Conservation (phyloP, 2,329 filamentous ascomycete genomes). For the Emericellopsis atlantica region DNA sequence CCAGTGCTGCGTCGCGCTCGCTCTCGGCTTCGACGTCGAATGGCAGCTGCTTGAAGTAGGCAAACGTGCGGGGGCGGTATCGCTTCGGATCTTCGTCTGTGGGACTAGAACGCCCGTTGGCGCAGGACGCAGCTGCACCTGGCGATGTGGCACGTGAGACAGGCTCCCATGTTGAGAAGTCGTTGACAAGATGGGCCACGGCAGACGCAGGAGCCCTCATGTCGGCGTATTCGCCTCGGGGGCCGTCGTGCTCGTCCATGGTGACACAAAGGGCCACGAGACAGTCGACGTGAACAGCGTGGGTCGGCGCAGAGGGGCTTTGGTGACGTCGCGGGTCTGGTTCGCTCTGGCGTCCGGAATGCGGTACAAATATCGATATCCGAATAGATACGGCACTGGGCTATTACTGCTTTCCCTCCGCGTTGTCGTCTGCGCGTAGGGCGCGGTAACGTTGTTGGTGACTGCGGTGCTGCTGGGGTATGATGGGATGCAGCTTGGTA, state of each 20-base stretch:
- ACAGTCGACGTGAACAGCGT: too few relatives aligned
- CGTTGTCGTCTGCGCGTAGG: too few relatives aligned
- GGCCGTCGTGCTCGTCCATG: conserved; percentile 27
- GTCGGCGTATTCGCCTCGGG: conserved; percentile 7
- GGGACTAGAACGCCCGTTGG: conserved; percentile 25
- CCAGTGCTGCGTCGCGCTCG: conserved; percentile 65
- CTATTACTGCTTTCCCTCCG: too few relatives aligned
- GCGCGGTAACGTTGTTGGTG: too few relatives aligned
- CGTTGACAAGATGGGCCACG: conserved; percentile 18
- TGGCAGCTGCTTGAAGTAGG: conserved; percentile 82
- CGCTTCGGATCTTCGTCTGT: conserved; percentile 44
- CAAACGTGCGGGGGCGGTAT: conserved; percentile 81
- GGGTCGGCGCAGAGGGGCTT: too few relatives aligned
- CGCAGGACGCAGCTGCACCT: conserved; percentile 32
- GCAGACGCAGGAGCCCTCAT: conserved; percentile 15
- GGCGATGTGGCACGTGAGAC: conserved; percentile 82
- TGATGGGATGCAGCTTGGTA: too few relatives aligned
- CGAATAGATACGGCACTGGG: too few relatives aligned
- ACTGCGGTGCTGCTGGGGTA: too few relatives aligned
- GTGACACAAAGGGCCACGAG: background rate
- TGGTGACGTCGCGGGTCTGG: too few relatives aligned
- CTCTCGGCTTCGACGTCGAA: conserved; percentile 74
- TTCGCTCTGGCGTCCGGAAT: too few relatives aligned
- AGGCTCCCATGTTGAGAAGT: conserved; percentile 43
- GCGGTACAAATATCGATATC: too few relatives aligned